Evolutionary conservation across 208 protist species (phyloP), one percentile per base, ranked within the genome.

Genomic region (Acanthamoeba healyi): DNA sequence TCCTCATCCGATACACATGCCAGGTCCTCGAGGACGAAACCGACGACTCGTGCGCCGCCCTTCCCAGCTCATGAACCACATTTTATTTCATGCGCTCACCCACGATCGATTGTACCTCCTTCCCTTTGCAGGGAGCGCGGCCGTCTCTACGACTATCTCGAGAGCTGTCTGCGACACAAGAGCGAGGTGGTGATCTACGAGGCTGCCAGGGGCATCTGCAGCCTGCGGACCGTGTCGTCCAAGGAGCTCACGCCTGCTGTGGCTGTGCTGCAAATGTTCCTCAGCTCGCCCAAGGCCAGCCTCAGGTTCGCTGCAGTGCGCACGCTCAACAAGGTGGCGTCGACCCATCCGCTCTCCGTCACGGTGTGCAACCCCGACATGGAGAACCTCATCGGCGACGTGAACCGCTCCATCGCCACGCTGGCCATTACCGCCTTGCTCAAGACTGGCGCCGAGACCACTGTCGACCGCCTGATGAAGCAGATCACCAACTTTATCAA

Each of bases 381-480:
- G 79, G 99, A 99, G 95, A 97, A 95, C 24, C 97, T 99, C 12
- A 97, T 99, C 87, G 96, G 97, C 29, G 99, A 99, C 96, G 92
- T 96, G 7, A 99, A 99, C 96, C 98, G 99, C 93, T 97, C 97
- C 72, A 99, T 99, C 94, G 99, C 99, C 19, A 99, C 99, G 10
- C 96, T 99, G 22, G 99, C 99, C 74, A 99, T 99, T 95, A 99
- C 99, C 0, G 99, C 98, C 32, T 96, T 99, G 34, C 97, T 99
- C 81, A 99, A 99, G 93, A 99, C 98, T 0, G 99, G 99, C 40
- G 98, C 97, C 42, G 99, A 99, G 96, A 89, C 93, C 29, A 98
- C 96, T 38, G 98, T 99, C 92, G 99, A 99, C 77, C 97, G 99
- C 12, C 97, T 99, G 38, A 98, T 99, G 94, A 98, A 98, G 77